A percentile compares a stretch with the other conserved stretches of the same genome.
Evolutionary conservation across 2,329 filamentous ascomycete species (phyloP).

Genomic region (Epichloe amarillans): DNA sequence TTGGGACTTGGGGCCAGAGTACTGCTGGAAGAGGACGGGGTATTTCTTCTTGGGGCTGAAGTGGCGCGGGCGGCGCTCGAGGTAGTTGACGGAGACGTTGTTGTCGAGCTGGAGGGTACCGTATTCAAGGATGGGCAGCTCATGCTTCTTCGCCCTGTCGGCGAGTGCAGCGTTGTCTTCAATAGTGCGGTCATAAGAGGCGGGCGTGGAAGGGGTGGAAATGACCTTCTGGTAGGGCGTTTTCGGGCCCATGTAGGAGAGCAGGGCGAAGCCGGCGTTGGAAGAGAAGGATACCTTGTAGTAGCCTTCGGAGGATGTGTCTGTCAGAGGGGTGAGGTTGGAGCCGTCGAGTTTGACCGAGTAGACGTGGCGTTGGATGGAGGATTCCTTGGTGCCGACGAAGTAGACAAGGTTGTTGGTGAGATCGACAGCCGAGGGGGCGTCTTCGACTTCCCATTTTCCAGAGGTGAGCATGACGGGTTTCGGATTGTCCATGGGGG

Average conservation of each 20-base stretch:
- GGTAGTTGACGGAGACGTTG: slow-evolving; percentile 53
- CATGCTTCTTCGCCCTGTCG: slow-evolving; percentile 57
- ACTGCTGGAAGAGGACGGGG: slow-evolving; percentile 88
- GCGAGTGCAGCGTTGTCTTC: slow-evolving; percentile 66
- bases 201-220: slow-evolving; percentile 58
- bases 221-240: slow-evolving; percentile 88
- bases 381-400: slow-evolving; percentile 69
- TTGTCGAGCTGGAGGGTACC: slow-evolving; percentile 71
- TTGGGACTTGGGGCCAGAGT: slow-evolving; percentile 91
- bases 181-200: slow-evolving; percentile 53
- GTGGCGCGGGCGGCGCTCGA: slow-evolving; percentile 82
- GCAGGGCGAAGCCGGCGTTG: slow-evolving; percentile 67
- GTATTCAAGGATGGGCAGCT: slow-evolving; percentile 72
- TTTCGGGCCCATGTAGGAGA: slow-evolving; percentile 70
- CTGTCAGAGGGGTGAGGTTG: slow-evolving; percentile 58
- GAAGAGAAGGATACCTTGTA: slow-evolving; percentile 76
- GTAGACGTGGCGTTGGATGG: slow-evolving; percentile 85
- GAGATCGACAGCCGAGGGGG: slow-evolving; percentile 73
- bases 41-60: slow-evolving; percentile 77
- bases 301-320: slow-evolving; percentile 60
- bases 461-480: slow-evolving; percentile 80
- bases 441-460: slow-evolving; percentile 80
- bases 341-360: slow-evolving; percentile 74
- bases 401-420: slow-evolving; percentile 85
- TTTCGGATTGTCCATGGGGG: slow-evolving; percentile 68